Percentiles rank a stretch among this genome's conserved stretches.
Conservation (phyloP, 768 basidiomycete genomes). For the Antrodiella citrinella region DNA sequence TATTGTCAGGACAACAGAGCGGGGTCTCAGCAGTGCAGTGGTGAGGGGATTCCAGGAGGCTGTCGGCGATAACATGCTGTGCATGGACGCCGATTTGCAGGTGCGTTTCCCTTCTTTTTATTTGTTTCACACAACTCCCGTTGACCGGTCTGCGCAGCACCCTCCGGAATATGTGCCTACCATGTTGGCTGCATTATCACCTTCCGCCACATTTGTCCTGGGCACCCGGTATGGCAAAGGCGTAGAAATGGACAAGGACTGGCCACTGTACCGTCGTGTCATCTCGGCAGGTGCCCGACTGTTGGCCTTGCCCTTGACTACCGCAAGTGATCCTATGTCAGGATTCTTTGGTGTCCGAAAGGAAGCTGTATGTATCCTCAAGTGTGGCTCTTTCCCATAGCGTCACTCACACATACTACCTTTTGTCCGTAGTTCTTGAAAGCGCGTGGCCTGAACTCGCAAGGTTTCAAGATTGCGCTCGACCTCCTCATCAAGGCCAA, state of each 20-base stretch:
- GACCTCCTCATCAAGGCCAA: constrained; percentile 23
- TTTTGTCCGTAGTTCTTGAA: constrained; percentile 18
- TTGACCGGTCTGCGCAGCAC: constrained; percentile 17
- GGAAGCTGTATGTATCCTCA: constrained; percentile 16
- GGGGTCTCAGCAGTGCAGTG: constrained; percentile 22
- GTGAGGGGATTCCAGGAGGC: constrained; percentile 24
- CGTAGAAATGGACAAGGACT: constrained; percentile 22
- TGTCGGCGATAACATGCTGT: constrained; percentile 22
- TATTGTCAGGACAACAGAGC: constrained; percentile 22
- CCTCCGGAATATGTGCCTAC: constrained; percentile 22
- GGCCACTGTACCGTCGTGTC: constrained; percentile 23
- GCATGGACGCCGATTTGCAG: constrained; percentile 25
- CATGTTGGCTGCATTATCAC: constrained; percentile 19
- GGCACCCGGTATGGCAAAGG: constrained; percentile 22
- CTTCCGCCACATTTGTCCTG: constrained; percentile 18
- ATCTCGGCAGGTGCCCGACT: constrained; percentile 23
- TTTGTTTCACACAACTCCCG: too few relatives aligned
- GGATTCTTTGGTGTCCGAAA: constrained; percentile 24
- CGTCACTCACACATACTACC: background rate
- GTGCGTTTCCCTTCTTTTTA: constrained; percentile 14
- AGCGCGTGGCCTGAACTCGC: constrained; percentile 18
- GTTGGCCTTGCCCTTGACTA: constrained; percentile 21
- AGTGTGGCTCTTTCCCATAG: too few relatives aligned
- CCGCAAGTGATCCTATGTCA: constrained; percentile 25
- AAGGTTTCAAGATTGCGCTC: constrained; percentile 25